phyloP scores from a whole-genome alignment of 768 basidiomycete genomes.

The Podaxis sp. region DNA sequence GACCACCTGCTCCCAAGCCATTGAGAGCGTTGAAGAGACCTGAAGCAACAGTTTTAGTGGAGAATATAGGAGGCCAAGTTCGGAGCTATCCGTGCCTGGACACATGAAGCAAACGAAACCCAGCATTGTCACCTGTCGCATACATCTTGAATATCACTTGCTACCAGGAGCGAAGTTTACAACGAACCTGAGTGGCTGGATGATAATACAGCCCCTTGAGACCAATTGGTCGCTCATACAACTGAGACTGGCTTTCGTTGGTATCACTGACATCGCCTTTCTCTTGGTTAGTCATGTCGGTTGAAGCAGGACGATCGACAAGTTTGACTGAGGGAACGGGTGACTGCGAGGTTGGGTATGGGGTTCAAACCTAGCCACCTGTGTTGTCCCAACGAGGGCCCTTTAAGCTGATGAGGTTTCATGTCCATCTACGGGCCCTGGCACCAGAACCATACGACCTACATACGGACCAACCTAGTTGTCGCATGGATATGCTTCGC shows the following conservation, averaged over 20 bases:
- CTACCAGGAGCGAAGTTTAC: background rate
- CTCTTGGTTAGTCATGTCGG: slow-evolving; percentile 8
- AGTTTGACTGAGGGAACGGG: slow-evolving; percentile 4
- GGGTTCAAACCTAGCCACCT: background rate
- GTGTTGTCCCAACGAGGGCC: background rate
- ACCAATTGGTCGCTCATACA: slow-evolving; percentile 49
- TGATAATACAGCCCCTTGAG: slow-evolving; percentile 56
- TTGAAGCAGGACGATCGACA: background rate
- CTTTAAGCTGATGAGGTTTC: background rate
- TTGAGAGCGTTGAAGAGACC: slow-evolving; percentile 81
- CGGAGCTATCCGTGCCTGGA: background rate
- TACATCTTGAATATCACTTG: no score
- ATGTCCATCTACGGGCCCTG: no score
- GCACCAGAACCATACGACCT: no score
- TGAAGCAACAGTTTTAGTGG: slow-evolving; percentile 20
- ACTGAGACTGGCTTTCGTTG: slow-evolving; percentile 23
- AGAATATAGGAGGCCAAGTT: no score
- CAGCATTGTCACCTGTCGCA: slow-evolving; percentile 43
- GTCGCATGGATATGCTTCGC: slow-evolving; percentile 1
- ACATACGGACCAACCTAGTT: no score
- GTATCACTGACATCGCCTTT: slow-evolving; percentile 22
- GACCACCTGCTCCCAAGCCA: slow-evolving; percentile 79
- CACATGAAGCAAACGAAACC: slow-evolving; percentile 63
- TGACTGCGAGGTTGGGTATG: background rate
- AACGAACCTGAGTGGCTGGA: slow-evolving; percentile 45